phyloP scores from a whole-genome alignment of 2,329 filamentous ascomycete genomes.

The Alternaria rosae region DNA sequence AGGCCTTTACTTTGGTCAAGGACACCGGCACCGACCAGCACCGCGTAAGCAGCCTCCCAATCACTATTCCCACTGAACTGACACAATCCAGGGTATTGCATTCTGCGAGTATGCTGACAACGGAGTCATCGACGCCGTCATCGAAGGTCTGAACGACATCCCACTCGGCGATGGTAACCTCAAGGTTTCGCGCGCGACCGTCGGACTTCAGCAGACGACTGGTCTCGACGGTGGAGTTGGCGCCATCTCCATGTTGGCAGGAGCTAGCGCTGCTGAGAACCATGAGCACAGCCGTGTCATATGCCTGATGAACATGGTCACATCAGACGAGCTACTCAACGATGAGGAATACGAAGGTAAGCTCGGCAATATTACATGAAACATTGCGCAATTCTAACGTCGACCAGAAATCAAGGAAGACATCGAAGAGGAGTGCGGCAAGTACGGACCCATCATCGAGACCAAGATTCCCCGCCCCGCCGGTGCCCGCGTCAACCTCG shows the following conservation, averaged over 20 bases:
- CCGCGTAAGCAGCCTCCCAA: slow-evolving; percentile 66
- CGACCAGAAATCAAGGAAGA: slow-evolving; percentile 93
- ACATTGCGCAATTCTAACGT: slow-evolving; percentile 8
- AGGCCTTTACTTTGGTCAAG: slow-evolving; percentile 89
- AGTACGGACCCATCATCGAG: slow-evolving; percentile 85
- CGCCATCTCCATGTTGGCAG: slow-evolving; percentile 96
- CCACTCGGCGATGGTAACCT: slow-evolving; percentile 86
- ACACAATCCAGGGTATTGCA: slow-evolving; percentile 75
- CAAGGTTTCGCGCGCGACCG: slow-evolving; percentile 86
- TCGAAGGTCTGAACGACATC: slow-evolving; percentile 92
- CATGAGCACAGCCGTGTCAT: slow-evolving; percentile 83
- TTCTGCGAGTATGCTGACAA: slow-evolving; percentile 95
- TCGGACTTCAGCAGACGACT: slow-evolving; percentile 90
- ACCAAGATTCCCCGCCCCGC: slow-evolving; percentile 91
- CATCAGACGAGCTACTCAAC: slow-evolving; percentile 90
- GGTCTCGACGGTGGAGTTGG: slow-evolving; percentile 96
- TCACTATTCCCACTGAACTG: slow-evolving; percentile 10
- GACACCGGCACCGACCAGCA: slow-evolving; percentile 86
- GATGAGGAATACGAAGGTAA: slow-evolving; percentile 89
- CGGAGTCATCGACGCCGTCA: slow-evolving; percentile 78
- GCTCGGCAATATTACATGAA: slow-evolving; percentile 51
- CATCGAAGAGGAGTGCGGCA: slow-evolving; percentile 88
- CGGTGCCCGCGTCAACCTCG: slow-evolving; percentile 81
- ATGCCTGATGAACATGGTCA: slow-evolving; percentile 98
- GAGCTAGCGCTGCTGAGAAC: slow-evolving; percentile 76